Evolutionary conservation across 2,329 filamentous ascomycete genomes (phyloP).

Genomic region (Akanthomyces dipterigenus): DNA sequence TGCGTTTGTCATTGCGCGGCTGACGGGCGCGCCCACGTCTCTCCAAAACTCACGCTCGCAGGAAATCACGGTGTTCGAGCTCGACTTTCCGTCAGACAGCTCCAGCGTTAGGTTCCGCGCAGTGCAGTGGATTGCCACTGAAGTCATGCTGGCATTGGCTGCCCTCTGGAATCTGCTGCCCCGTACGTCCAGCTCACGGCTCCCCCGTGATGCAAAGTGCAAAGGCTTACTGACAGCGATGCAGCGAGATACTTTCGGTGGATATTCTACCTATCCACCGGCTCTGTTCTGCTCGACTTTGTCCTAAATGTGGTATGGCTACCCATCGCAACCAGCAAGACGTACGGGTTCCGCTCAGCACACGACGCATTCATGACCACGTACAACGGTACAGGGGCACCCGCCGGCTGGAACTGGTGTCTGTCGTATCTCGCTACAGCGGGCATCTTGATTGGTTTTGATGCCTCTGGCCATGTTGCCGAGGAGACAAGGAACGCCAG

Average conservation of each 20-base stretch:
- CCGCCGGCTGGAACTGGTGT: slow-evolving; percentile 56
- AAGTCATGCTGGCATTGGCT: slow-evolving; percentile 43
- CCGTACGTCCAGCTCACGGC: slow-evolving; percentile 31
- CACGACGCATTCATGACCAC: slow-evolving; percentile 55
- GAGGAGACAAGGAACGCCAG: slow-evolving; percentile 55
- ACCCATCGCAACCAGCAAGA: slow-evolving; percentile 48
- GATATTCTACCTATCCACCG: slow-evolving; percentile 44
- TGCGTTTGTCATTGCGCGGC: background rate
- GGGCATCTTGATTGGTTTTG: slow-evolving; percentile 54
- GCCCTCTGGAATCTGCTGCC: slow-evolving; percentile 43
- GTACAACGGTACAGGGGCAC: slow-evolving; percentile 50
- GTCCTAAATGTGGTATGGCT: slow-evolving; percentile 55
- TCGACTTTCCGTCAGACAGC: slow-evolving; percentile 47
- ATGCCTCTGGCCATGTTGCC: slow-evolving; percentile 54
- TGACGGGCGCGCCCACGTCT: background rate
- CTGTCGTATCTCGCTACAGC: slow-evolving; percentile 54
- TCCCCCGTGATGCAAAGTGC: background rate
- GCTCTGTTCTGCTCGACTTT: slow-evolving; percentile 50
- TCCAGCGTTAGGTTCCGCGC: slow-evolving; percentile 50
- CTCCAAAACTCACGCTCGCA: background rate
- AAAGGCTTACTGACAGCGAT: background rate
- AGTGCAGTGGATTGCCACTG: slow-evolving; percentile 54
- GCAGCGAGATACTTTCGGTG: slow-evolving; percentile 37
- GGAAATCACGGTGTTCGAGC: slow-evolving; percentile 51
- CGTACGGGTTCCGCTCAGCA: slow-evolving; percentile 51